Conservation (phyloP, 2,329 filamentous ascomycete species). For the Parascedosporium putredinis region DNA sequence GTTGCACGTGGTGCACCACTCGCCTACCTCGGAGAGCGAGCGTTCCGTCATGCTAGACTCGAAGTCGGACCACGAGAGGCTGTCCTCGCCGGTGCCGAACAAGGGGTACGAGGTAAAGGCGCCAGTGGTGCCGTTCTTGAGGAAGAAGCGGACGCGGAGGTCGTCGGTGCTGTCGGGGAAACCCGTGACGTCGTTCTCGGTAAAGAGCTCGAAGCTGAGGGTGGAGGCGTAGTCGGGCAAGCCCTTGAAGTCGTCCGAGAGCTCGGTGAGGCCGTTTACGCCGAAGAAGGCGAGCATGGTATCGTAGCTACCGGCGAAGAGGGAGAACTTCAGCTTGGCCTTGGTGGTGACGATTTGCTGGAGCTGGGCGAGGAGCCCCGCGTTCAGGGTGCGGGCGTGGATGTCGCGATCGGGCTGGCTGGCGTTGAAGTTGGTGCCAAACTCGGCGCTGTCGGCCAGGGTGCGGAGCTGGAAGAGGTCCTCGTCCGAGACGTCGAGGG, state of each 20-base stretch:
- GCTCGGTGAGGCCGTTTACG: conserved; percentile 16
- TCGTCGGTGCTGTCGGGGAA: conserved; percentile 19
- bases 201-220: conserved; percentile 25
- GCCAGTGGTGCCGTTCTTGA: conserved; percentile 23
- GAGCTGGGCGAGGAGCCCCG: conserved; percentile 20
- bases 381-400: conserved; percentile 21
- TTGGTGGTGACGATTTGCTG: conserved; percentile 19
- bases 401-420: conserved; percentile 20
- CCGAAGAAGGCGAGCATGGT: conserved; percentile 27
- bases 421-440: conserved; percentile 21
- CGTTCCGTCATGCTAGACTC: conserved; percentile 18
- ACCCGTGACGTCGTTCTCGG: conserved; percentile 12
- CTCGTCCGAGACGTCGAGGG: conserved; percentile 20
- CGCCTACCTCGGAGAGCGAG: conserved; percentile 18
- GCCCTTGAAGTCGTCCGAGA: conserved; percentile 20
- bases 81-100: conserved; percentile 19
- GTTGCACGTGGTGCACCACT: conserved; percentile 21
- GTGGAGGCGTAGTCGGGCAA: conserved; percentile 25
- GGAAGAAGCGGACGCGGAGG: conserved; percentile 22
- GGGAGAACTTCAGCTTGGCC: conserved; percentile 23
- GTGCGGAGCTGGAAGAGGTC: conserved; percentile 23
- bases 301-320: conserved; percentile 24
- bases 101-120: conserved; percentile 19
- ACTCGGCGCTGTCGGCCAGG: conserved; percentile 22
- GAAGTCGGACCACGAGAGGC: conserved; percentile 20